These are phyloP conservation scores for Eragrostis tef DNA, from an alignment of 202 grass and related monocot genomes.

Conservation along the genomic window DNA sequence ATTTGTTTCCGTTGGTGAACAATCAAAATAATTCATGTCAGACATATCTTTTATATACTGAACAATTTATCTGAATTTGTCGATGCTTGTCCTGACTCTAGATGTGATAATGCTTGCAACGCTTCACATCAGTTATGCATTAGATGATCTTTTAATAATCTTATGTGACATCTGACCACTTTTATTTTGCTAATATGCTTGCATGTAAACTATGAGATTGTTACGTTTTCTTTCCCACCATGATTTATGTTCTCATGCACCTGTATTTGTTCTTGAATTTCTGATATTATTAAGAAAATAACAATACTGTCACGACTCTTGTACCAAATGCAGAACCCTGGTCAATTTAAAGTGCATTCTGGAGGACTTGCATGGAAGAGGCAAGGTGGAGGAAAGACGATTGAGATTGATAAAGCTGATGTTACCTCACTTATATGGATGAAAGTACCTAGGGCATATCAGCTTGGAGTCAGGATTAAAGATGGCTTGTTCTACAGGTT, in stretches of 20 bases:
- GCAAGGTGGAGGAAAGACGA: constrained; percentile 87
- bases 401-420: constrained; percentile 80
- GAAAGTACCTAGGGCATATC: constrained; percentile 84
- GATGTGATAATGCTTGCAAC: background rate
- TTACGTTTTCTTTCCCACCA: constrained; percentile 11
- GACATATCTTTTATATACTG: constrained; percentile 2
- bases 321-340: constrained; percentile 63
- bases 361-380: constrained; percentile 88
- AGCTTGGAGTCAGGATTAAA: constrained; percentile 79
- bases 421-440: constrained; percentile 74
- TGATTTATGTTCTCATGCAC: constrained; percentile 13
- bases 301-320: constrained; percentile 3
- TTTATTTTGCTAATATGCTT: constrained; percentile 30
- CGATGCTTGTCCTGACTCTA: background rate
- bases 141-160: background rate
- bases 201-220: constrained; percentile 6
- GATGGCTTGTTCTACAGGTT: constrained; percentile 89
- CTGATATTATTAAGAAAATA: constrained; percentile 1
- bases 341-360: constrained; percentile 79
- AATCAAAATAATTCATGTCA: background rate
- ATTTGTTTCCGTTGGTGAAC: background rate
- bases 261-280: constrained; percentile 3
- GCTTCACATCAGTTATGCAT: background rate
- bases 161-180: background rate
- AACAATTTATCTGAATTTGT: background rate